Evolutionary conservation across 495 filamentous ascomycete genomes (phyloP).

Genomic region (Amniculicola lignicola): DNA sequence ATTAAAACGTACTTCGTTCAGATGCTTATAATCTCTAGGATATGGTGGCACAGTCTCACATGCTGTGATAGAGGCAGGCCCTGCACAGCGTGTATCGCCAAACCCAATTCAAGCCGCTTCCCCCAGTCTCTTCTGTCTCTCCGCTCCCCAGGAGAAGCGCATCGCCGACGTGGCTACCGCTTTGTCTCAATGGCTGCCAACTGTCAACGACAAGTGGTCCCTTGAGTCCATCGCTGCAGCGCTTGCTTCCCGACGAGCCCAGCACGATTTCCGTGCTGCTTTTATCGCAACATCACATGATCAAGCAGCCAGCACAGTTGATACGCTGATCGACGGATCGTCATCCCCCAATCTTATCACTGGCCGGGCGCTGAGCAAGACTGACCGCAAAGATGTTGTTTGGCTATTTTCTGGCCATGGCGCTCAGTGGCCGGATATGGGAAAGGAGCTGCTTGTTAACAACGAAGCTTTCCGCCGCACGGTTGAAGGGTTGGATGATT

Average conservation of each 20-base stretch:
- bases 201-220: conserved; percentile 15
- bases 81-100: neutral
- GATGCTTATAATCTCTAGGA: no score
- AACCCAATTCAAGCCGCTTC: neutral
- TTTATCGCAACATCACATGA: conserved; percentile 31
- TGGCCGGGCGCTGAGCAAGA: conserved; percentile 27
- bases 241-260: conserved; percentile 35
- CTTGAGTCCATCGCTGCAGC: conserved; percentile 31
- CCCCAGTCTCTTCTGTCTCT: conserved; percentile 33
- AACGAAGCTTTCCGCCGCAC: conserved; percentile 11
- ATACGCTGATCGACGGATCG: conserved; percentile 25
- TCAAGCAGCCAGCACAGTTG: conserved; percentile 27
- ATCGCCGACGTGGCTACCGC: conserved; percentile 26
- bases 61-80: conserved; percentile 40
- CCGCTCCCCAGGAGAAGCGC: conserved; percentile 42
- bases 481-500: conserved; percentile 17
- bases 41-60: conserved; percentile 48
- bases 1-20: no score
- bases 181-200: conserved; percentile 16
- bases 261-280: conserved; percentile 38
- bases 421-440: conserved; percentile 34
- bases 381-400: conserved; percentile 12
- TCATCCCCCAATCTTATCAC: conserved; percentile 25
- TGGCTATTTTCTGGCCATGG: conserved; percentile 34
- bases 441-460: conserved; percentile 20